Base-by-base conservation (phyloP, 2,329 filamentous ascomycete species). In the Fusarium gaditjirri region DNA sequence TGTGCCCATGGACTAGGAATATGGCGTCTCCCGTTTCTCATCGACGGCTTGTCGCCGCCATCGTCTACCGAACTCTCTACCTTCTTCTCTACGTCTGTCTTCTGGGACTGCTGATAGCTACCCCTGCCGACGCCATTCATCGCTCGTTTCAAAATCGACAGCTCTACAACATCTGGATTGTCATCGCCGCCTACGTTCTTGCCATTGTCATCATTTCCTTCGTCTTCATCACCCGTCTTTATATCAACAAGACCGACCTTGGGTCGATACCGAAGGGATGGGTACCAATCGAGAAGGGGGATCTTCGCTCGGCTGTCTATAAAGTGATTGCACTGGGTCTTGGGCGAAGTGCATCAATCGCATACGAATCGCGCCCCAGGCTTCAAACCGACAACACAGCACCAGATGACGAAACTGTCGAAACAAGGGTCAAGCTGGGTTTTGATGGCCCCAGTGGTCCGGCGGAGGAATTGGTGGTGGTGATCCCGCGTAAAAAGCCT, bases 201-300 rank as follows among this genome's bases (percentile, higher is more conserved):
- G 94, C 94, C 19, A 85, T 92, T 49, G 69, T 93, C 49, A 83
- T 94, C 58, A 88, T 94, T 46, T 81, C 89, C 47, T 90, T 97
- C 76, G 89, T 98, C 76, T 98, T 97, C 80, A 88, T 91, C 61
- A 89, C 91, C 58, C 88, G 96, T n/a, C 88, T 98, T 25, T 98
- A 95, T 82, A 93, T 95, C 58, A 97, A 94, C 77, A 90, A 93
- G 70, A 92, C 88, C 49, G 90, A 93, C 13, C 87, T 98, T 13
- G 89, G 91, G 23, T 91, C 90, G 8, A 97, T 99, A 65, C 96
- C 96, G 3, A 96, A 95, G 80, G 85, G 89, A 59, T 97, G 93
- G 88, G 89, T 97, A 21, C 95, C 95, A 1, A 87, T 97, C 70
- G 94, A 96, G 75, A 93, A 94, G 79, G 93, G 92, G 72, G 94